Evolutionary conservation across 331 rosid species (phyloP).

Genomic region (Quercus lobata): DNA sequence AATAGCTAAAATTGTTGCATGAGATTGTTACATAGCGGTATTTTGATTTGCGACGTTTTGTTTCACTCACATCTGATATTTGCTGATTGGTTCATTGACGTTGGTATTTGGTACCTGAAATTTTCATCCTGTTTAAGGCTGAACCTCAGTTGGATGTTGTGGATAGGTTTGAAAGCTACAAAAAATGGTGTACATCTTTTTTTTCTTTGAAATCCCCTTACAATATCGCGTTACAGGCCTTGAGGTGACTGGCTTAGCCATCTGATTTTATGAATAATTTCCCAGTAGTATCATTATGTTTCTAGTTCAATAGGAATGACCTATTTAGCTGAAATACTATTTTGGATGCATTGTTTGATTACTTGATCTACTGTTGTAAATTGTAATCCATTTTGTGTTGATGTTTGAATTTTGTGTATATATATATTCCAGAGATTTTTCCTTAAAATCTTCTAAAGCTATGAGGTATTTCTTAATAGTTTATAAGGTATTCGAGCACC

Average conservation of each 20-base stretch:
- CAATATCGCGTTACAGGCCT: too few species aligned
- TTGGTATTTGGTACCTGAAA: not conserved
- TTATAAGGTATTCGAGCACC: too few species aligned
- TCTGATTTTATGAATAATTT: too few species aligned
- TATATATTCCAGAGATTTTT: too few species aligned
- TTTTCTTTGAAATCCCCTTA: too few species aligned
- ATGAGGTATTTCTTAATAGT: too few species aligned
- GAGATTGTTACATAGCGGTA: not conserved
- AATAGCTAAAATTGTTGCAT: not conserved
- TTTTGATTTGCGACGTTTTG: not conserved
- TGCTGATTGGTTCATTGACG: not conserved
- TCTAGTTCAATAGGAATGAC: not conserved
- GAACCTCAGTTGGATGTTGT: not conserved
- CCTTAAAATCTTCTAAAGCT: too few species aligned
- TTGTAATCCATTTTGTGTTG: not conserved
- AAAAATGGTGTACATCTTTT: not conserved
- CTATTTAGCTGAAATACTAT: not conserved
- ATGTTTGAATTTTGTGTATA: too few species aligned
- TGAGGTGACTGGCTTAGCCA: too few species aligned
- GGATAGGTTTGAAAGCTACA: not conserved
- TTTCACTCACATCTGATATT: not conserved
- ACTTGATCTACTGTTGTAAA: not conserved
- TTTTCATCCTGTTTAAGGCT: not conserved
- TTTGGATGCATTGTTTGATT: not conserved
- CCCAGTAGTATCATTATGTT: not conserved